Conservation (phyloP, 2,329 filamentous ascomycete species). For the Sporothrix euskadiensis region DNA sequence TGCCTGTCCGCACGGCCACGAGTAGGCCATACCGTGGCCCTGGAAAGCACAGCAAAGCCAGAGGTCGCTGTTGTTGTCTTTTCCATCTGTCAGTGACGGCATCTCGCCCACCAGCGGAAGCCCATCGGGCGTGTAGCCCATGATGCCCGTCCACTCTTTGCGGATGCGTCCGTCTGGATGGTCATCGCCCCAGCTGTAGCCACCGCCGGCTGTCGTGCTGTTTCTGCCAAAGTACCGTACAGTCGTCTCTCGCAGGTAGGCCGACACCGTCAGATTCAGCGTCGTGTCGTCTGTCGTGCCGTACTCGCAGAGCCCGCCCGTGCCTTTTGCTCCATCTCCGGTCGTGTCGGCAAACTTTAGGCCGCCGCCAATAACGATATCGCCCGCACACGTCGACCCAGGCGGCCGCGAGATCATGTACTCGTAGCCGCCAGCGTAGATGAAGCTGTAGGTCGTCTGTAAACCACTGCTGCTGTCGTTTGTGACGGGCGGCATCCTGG, state of each 20-base stretch:
- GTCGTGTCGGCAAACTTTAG: slow-evolving; percentile 38
- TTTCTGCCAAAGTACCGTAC: slow-evolving; percentile 52
- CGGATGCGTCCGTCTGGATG: slow-evolving; percentile 45
- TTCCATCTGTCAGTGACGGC: slow-evolving; percentile 35
- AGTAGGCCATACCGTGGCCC: slow-evolving; percentile 67
- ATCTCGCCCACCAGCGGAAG: slow-evolving; percentile 55
- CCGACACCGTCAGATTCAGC: slow-evolving; percentile 52
- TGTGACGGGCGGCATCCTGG: slow-evolving; percentile 38
- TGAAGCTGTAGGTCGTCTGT: slow-evolving; percentile 60
- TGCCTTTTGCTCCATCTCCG: slow-evolving; percentile 45
- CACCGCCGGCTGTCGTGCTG: not conserved
- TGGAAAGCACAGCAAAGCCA: slow-evolving; percentile 63
- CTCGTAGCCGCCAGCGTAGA: slow-evolving; percentile 62
- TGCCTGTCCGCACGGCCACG: slow-evolving; percentile 60
- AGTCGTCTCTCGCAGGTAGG: slow-evolving; percentile 48
- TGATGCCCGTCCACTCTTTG: slow-evolving; percentile 54
- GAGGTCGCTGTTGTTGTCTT: slow-evolving; percentile 43
- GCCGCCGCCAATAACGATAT: slow-evolving; percentile 65
- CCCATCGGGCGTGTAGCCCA: slow-evolving; percentile 57
- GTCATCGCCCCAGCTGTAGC: slow-evolving; percentile 49
- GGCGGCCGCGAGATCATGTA: slow-evolving; percentile 63
- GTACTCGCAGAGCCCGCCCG: slow-evolving; percentile 50
- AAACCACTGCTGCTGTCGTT: slow-evolving; percentile 38
- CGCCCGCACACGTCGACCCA: slow-evolving; percentile 47
- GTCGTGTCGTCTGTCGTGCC: slow-evolving; percentile 58